Conservation (phyloP, 2,329 filamentous ascomycete species). For the Exserohilum rostratum region DNA sequence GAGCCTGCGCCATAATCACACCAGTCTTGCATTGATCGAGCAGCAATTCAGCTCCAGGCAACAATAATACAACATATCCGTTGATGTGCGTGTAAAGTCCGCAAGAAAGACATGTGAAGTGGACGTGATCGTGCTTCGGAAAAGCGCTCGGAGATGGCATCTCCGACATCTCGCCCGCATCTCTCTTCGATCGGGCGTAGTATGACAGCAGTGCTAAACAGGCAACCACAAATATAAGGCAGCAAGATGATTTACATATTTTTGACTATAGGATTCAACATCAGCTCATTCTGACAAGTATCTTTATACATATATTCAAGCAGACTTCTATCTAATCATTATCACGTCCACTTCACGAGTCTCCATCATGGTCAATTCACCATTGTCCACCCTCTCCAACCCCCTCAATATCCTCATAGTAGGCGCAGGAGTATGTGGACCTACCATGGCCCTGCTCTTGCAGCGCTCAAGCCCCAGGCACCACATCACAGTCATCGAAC, state of each 20-base stretch:
- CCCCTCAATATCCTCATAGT: constrained; percentile 36
- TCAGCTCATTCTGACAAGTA: too few species aligned
- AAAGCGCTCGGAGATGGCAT: not conserved
- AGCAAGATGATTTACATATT: not conserved
- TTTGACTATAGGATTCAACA: too few species aligned
- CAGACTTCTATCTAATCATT: too few species aligned
- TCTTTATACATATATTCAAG: too few species aligned
- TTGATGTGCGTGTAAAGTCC: too few species aligned
- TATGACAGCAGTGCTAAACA: not conserved
- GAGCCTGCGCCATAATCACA: too few species aligned
- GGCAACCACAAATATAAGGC: not conserved
- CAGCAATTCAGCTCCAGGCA: too few species aligned
- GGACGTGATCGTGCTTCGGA: not conserved
- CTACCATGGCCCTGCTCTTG: constrained; percentile 59
- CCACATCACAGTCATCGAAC: constrained; percentile 52
- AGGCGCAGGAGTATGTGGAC: constrained; percentile 37
- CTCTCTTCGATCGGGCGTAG: not conserved
- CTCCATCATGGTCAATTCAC: not conserved
- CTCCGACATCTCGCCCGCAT: not conserved
- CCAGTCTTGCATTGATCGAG: too few species aligned
- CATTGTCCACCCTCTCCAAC: not conserved
- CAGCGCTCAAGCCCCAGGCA: constrained; percentile 48
- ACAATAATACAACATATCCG: too few species aligned
- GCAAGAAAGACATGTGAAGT: not conserved
- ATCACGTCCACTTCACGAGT: too few species aligned